Conservation (phyloP, 73 alveolate species). For the Stentor roeselii region DNA sequence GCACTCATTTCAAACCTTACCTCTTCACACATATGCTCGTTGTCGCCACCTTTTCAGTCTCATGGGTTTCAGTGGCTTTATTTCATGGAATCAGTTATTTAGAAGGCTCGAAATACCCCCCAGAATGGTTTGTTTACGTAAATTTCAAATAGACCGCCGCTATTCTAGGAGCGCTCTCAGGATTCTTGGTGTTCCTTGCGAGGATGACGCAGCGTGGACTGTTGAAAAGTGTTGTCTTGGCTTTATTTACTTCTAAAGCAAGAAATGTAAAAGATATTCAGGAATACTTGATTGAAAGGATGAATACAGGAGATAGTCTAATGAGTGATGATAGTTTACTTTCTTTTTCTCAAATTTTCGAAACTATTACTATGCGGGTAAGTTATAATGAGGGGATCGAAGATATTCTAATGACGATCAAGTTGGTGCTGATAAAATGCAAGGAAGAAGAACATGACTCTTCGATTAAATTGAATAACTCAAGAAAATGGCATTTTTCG, state of each 20-base stretch:
- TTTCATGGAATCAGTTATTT: neutral
- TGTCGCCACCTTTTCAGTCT: neutral
- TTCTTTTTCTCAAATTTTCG: too few relatives aligned
- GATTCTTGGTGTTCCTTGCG: neutral
- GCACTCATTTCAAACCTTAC: neutral
- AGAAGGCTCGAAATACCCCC: neutral
- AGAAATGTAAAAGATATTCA: neutral
- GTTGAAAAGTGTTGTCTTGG: too few relatives aligned
- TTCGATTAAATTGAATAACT: too few relatives aligned
- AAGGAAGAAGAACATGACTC: too few relatives aligned
- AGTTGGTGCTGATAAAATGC: too few relatives aligned
- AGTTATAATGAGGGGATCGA: too few relatives aligned
- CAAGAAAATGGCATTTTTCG: neutral
- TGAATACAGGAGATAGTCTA: neutral
- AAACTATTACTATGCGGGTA: too few relatives aligned
- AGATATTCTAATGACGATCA: too few relatives aligned
- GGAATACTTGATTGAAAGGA: neutral
- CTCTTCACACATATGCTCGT: neutral
- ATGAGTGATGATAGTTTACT: neutral
- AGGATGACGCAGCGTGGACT: neutral
- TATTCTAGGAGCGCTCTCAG: neutral
- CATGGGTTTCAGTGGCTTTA: neutral
- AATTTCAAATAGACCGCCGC: neutral
- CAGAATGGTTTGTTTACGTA: neutral
- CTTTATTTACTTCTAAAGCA: neutral